Base-by-base conservation (phyloP, 164 flowering plant genomes). In the Tetrastigma voinierianum region DNA sequence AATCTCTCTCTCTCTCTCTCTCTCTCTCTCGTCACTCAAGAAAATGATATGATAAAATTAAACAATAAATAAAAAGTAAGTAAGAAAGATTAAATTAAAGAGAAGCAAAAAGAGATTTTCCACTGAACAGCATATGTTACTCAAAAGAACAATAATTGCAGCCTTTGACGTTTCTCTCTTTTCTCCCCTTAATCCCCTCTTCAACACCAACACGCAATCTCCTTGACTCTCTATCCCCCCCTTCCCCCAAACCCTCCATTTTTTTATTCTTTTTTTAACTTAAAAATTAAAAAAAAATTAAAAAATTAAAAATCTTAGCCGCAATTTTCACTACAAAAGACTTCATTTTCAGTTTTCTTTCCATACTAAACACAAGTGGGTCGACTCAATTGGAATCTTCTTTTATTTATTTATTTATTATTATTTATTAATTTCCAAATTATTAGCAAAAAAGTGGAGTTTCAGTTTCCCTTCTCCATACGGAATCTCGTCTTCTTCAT, bases 161-260 rank as follows among this genome's bases (percentile, higher is more conserved):
- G 71, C 64, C 82, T 76, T 82, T 86, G 90, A 84, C 87, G 89
- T 80, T 77, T 81, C 79, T 74, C 56, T 75, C 59, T 75, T 69
- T 1, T 72, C 69, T 1, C 73, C 69, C 78, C 77, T 71, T 69
- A 60, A 72, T 78, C 67, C 51, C 72, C 74, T 78, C 76, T 75
- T 76, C 81, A 66, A 81, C 76, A 68, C 77, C 82, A 77, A 80
- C 89, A 88, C 90, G 90, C 93, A 86, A 86, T 23, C 83, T 72
- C 81, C 79, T 80, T 86, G 88, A 84, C 88, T 74, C 79, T 21
- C 46, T n/a, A n/a, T n/a, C n/a, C n/a, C n/a, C n/a, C n/a, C n/a
- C n/a, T n/a, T n/a, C n/a, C n/a, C n/a, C n/a, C n/a, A n/a, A n/a
- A n/a, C n/a, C n/a, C n/a, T n/a, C n/a, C n/a, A n/a, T n/a, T n/a